Conservation (phyloP, 768 basidiomycete species). For the Tricholoma furcatifolium region DNA sequence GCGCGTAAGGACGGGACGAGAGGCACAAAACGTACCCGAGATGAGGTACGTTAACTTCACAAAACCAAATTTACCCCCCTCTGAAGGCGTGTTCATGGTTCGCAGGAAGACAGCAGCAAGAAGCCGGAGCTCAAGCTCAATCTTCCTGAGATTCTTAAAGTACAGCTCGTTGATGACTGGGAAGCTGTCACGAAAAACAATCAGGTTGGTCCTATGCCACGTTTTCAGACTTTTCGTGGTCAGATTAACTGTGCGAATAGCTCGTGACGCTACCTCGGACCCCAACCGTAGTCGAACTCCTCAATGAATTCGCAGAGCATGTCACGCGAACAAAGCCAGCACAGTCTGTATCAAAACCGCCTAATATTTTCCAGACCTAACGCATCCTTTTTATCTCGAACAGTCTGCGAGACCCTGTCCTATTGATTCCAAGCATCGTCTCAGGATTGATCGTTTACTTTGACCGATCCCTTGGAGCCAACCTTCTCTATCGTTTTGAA, state of each 20-base stretch:
- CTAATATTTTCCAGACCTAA: neutral
- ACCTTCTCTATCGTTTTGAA: constrained; percentile 93
- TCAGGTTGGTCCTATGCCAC: constrained; percentile 50
- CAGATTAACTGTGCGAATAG: constrained; percentile 35
- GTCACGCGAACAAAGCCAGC: constrained; percentile 49
- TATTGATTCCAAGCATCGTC: constrained; percentile 76
- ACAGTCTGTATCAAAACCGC: constrained; percentile 33
- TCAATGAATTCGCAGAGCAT: constrained; percentile 75
- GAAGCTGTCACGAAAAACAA: constrained; percentile 94
- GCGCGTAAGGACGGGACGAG: constrained; percentile 60
- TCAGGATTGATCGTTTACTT: constrained; percentile 90
- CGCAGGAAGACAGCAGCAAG: constrained; percentile 73
- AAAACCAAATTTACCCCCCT: neutral
- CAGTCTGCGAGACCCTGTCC: constrained; percentile 67
- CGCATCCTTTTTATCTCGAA: neutral
- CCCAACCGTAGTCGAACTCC: constrained; percentile 75
- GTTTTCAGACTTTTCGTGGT: neutral
- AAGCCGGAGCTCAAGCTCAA: constrained; percentile 89
- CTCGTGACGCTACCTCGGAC: constrained; percentile 79
- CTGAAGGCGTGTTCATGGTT: neutral
- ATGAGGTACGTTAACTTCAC: constrained; percentile 52
- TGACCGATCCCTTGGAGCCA: constrained; percentile 85
- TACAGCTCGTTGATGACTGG: constrained; percentile 95
- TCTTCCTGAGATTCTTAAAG: constrained; percentile 89
- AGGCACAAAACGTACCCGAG: constrained; percentile 70